Evolutionary conservation across 805 yeast genomes (phyloP).

Genomic region (Candida boidinii): DNA sequence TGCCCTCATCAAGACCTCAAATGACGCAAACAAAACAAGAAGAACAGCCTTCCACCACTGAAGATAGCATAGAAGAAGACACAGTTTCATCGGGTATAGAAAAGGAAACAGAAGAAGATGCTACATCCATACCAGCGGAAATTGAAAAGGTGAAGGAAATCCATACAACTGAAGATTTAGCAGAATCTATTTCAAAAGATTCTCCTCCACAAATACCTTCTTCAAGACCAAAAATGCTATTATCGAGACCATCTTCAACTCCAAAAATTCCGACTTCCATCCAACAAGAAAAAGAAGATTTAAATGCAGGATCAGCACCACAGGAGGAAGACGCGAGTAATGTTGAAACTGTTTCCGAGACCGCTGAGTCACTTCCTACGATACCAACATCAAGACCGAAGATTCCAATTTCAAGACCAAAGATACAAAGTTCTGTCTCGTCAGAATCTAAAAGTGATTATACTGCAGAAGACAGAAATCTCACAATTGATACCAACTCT

Average conservation of each 20-base stretch:
- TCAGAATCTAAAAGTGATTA: no score
- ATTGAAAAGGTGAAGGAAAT: no score
- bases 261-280: constrained; percentile 4
- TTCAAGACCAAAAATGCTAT: neutral
- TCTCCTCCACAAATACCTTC: neutral
- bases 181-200: no score
- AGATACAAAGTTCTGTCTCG: no score
- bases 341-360: neutral
- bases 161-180: constrained; percentile 2
- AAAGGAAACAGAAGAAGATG: constrained; percentile 1
- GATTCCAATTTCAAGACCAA: neutral
- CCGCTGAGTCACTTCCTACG: constrained; percentile 1
- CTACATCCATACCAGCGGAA: neutral
- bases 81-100: no score
- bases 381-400: constrained; percentile 2
- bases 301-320: neutral
- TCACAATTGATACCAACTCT: neutral
- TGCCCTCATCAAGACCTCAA: constrained; percentile 1
- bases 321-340: neutral
- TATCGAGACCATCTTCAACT: neutral
- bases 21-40: constrained; percentile 9
- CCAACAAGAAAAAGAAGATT: constrained; percentile 1
- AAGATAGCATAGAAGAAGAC: constrained; percentile 16
- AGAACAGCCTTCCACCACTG: constrained; percentile 7
- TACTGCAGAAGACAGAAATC: no score